phyloP scores from a whole-genome alignment of 2,329 filamentous ascomycete species.

The Sclerotinia nivalis region DNA sequence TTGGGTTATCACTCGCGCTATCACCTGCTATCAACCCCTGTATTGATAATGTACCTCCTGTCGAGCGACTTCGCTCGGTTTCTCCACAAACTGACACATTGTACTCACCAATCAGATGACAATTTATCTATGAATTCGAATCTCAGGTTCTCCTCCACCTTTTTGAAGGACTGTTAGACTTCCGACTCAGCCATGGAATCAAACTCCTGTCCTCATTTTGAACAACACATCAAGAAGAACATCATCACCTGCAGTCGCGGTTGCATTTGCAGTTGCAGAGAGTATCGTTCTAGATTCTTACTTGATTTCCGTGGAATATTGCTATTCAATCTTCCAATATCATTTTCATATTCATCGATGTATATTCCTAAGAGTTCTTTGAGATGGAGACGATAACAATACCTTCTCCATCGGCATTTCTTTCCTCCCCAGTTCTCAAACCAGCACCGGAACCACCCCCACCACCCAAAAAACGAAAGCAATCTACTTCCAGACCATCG shows the following conservation, averaged over 20 bases:
- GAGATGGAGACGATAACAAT: constrained; percentile 61
- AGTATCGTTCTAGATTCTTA: constrained; percentile 6
- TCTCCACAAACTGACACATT: constrained; percentile 24
- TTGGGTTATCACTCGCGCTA: constrained; percentile 13
- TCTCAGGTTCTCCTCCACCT: constrained; percentile 21
- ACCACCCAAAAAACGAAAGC: constrained; percentile 33
- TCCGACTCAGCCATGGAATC: constrained; percentile 15
- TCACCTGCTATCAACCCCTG: constrained; percentile 13
- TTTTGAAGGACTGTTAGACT: constrained; percentile 2
- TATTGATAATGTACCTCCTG: constrained; percentile 9
- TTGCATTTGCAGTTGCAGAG: not conserved
- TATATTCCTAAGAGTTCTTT: constrained; percentile 30
- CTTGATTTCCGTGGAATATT: constrained; percentile 1
- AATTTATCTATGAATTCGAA: constrained; percentile 3
- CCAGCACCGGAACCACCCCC: constrained; percentile 38
- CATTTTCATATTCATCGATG: constrained; percentile 28
- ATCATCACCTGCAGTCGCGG: constrained; percentile 1
- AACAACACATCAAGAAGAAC: constrained; percentile 23
- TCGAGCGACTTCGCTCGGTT: constrained; percentile 10
- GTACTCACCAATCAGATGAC: constrained; percentile 17
- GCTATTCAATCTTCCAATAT: constrained; percentile 9
- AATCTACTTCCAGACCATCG: constrained; percentile 30
- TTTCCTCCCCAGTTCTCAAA: constrained; percentile 43
- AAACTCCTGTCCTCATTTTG: constrained; percentile 11
- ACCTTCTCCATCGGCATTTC: constrained; percentile 58